Evolutionary conservation across 768 basidiomycete species (phyloP).

Genomic region (Clathrus columnatus): DNA sequence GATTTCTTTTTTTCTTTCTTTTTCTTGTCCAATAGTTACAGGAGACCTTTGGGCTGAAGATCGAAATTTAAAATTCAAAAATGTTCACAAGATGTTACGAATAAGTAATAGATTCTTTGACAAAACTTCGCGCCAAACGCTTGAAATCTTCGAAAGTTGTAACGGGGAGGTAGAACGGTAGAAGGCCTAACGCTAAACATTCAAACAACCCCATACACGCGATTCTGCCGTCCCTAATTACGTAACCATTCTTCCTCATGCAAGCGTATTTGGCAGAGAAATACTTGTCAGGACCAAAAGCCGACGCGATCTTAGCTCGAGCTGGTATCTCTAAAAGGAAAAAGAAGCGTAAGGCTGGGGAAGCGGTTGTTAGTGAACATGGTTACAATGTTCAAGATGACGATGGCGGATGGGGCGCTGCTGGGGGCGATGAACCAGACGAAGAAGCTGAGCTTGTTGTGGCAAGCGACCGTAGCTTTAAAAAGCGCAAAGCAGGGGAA

Average conservation of each 20-base stretch:
- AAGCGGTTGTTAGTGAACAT: constrained; percentile 16
- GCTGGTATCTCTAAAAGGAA: constrained; percentile 42
- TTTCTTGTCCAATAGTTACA: too few species aligned
- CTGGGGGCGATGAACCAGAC: constrained; percentile 45
- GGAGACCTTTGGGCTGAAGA: too few species aligned
- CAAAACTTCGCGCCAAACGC: too few species aligned
- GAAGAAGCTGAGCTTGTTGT: constrained; percentile 53
- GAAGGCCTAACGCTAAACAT: too few species aligned
- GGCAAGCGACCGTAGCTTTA: constrained; percentile 69
- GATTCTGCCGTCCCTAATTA: too few species aligned
- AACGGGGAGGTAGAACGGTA: too few species aligned
- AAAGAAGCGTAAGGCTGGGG: constrained; percentile 60
- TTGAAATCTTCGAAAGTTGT: too few species aligned
- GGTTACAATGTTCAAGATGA: constrained; percentile 42
- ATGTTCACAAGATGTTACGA: too few species aligned
- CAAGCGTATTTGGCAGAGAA: constrained; percentile 82
- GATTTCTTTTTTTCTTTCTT: too few species aligned
- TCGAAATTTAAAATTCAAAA: too few species aligned
- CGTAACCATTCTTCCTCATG: constrained; percentile 27
- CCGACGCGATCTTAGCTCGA: constrained; percentile 84
- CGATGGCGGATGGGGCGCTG: constrained; percentile 37
- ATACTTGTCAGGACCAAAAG: constrained; percentile 96
- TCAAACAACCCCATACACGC: too few species aligned
- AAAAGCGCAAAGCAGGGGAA: constrained; percentile 58
- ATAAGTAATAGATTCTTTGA: too few species aligned